Conservation (phyloP, 495 filamentous ascomycete genomes). For the Xylaria castorea region DNA sequence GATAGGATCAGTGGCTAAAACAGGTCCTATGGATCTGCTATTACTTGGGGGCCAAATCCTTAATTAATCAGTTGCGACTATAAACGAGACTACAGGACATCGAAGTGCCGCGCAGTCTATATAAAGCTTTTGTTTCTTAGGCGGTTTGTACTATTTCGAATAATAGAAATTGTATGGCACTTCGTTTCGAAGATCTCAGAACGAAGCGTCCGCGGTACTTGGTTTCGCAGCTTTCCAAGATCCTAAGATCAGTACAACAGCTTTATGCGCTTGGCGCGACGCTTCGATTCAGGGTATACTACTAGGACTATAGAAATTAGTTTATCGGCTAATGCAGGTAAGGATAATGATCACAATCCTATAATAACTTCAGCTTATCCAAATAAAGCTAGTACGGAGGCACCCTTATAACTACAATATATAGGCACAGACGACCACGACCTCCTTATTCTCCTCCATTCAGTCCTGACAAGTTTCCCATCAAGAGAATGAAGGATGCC, state of each 20-base stretch:
- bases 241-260: not conserved
- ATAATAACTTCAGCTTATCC: not conserved
- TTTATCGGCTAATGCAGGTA: not conserved
- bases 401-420: not conserved
- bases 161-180: not conserved
- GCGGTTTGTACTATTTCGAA: not conserved
- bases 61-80: not conserved
- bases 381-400: not conserved
- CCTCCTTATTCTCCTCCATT: not conserved
- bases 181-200: not conserved
- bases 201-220: not conserved
- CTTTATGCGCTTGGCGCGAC: not conserved
- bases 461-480: not conserved
- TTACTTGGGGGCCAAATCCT: slow-evolving; percentile 5
- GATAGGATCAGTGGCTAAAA: not conserved
- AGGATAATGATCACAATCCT: too few species aligned
- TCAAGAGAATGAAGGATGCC: not conserved
- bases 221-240: not conserved
- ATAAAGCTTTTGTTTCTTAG: not conserved
- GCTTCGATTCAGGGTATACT: not conserved
- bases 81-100: not conserved
- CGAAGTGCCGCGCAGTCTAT: not conserved
- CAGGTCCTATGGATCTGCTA: not conserved
- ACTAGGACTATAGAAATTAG: not conserved
- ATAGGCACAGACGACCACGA: not conserved